phyloP scores from a whole-genome alignment of 2,329 filamentous ascomycete genomes.

The Teratosphaeria nubilosa region DNA sequence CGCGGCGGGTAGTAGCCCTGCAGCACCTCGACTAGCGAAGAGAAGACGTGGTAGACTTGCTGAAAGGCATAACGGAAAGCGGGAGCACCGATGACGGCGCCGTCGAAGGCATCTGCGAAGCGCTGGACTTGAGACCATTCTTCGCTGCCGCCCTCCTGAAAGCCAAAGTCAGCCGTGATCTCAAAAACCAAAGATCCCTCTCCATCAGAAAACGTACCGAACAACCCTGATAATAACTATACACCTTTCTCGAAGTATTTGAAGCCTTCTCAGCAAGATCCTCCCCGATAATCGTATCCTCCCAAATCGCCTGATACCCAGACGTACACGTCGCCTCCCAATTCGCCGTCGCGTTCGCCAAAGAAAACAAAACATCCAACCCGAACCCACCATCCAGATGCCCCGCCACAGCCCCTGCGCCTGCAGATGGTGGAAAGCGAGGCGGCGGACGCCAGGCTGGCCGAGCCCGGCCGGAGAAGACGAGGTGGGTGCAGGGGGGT shows the following conservation, averaged over 20 bases:
- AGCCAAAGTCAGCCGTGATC: too few relatives aligned
- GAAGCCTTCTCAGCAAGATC: slow-evolving; percentile 33
- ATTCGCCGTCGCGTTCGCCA: slow-evolving; percentile 41
- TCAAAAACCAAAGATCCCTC: too few relatives aligned
- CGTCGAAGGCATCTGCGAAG: slow-evolving; percentile 41
- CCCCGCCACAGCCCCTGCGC: slow-evolving; percentile 35
- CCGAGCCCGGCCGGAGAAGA: too few relatives aligned
- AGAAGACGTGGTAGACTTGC: slow-evolving; percentile 35
- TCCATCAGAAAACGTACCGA: too few relatives aligned
- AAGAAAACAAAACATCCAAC: slow-evolving; percentile 24
- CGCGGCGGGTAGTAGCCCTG: slow-evolving; percentile 33
- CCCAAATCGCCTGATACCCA: slow-evolving; percentile 41
- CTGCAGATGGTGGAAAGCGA: too few relatives aligned
- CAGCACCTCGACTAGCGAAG: slow-evolving; percentile 30
- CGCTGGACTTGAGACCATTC: slow-evolving; percentile 43
- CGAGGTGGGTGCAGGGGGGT: too few relatives aligned
- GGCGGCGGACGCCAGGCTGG: too few relatives aligned
- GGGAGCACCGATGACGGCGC: slow-evolving; percentile 37
- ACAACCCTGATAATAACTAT: slow-evolving; percentile 46
- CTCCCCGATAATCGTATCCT: slow-evolving; percentile 42
- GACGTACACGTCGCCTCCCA: slow-evolving; percentile 43
- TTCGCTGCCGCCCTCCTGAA: slow-evolving; percentile 42
- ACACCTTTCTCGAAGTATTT: slow-evolving; percentile 21
- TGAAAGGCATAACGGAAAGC: slow-evolving; percentile 39
- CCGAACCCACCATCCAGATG: slow-evolving; percentile 45